These are phyloP conservation scores for Penicillium soppii DNA, from an alignment of 495 filamentous ascomycete genomes.

Conservation along the genomic window DNA sequence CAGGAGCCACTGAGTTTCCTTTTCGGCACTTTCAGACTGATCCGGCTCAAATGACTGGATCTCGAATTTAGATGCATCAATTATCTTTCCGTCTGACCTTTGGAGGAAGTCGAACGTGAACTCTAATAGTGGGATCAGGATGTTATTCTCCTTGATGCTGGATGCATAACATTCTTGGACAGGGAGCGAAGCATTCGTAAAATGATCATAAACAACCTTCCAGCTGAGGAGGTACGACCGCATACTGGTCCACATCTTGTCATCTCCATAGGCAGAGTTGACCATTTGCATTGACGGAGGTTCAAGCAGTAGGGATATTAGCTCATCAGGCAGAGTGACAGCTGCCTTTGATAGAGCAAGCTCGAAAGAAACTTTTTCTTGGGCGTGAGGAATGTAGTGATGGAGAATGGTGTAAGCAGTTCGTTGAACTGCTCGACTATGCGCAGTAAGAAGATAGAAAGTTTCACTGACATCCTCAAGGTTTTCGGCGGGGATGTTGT, in stretches of 20 bases:
- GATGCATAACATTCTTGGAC: conserved; percentile 76
- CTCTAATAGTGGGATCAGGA: conserved; percentile 65
- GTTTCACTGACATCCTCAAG: conserved; percentile 58
- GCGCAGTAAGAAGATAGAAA: conserved; percentile 72
- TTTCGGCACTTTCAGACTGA: conserved; percentile 57
- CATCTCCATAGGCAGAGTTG: conserved; percentile 40
- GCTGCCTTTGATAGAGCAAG: conserved; percentile 70
- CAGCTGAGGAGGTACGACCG: conserved; percentile 87
- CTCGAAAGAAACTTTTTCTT: conserved; percentile 84
- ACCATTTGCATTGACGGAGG: conserved; percentile 48
- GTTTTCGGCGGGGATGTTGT: conserved; percentile 53
- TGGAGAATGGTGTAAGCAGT: conserved; percentile 82
- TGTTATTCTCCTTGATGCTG: conserved; percentile 70
- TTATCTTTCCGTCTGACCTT: conserved; percentile 62
- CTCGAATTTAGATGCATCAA: conserved; percentile 66
- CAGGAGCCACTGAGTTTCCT: conserved; percentile 76
- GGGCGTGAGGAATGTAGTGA: conserved; percentile 66
- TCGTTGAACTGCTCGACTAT: conserved; percentile 71
- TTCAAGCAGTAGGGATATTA: conserved; percentile 64
- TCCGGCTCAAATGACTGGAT: conserved; percentile 67
- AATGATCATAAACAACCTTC: conserved; percentile 88
- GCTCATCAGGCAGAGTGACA: conserved; percentile 66
- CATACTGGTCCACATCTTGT: conserved; percentile 42
- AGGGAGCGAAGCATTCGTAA: conserved; percentile 73
- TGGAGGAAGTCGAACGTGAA: conserved; percentile 83